Conservation (phyloP, 2,329 filamentous ascomycete species). For the Myriangium duriaei region DNA sequence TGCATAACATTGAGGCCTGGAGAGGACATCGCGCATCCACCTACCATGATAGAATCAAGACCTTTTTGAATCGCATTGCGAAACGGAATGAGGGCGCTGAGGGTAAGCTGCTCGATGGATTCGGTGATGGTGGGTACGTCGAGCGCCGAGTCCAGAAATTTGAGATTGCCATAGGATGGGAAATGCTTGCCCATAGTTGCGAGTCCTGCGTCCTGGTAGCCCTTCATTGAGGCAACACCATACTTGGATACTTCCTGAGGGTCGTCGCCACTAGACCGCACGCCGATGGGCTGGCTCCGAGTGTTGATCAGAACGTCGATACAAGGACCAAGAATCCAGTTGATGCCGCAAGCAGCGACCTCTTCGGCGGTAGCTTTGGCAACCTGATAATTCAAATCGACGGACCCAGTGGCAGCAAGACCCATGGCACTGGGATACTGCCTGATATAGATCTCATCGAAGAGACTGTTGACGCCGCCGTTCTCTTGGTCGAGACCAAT, state of each 20-base stretch:
- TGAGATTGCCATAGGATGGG: constrained; percentile 87
- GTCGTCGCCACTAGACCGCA: constrained; percentile 81
- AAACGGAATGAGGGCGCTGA: constrained; percentile 87
- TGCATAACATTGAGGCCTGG: constrained; percentile 90
- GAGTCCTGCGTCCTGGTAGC: constrained; percentile 81
- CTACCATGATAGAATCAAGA: constrained; percentile 89
- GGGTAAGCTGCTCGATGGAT: constrained; percentile 77
- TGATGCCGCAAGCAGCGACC: constrained; percentile 83
- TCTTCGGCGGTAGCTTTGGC: constrained; percentile 90
- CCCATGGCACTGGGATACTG: constrained; percentile 98
- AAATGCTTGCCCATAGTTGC: constrained; percentile 93
- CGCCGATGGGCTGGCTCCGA: constrained; percentile 78
- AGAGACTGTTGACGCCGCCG: constrained; percentile 92
- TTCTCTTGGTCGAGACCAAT: constrained; percentile 96
- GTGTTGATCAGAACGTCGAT: constrained; percentile 90
- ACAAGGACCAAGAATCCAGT: constrained; percentile 87
- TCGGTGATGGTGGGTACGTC: constrained; percentile 95
- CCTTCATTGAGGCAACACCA: constrained; percentile 79
- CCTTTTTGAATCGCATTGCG: constrained; percentile 78
- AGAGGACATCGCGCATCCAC: constrained; percentile 84
- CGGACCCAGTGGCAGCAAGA: constrained; percentile 78
- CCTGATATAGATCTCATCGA: constrained; percentile 88
- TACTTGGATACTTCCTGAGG: constrained; percentile 91
- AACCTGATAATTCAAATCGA: constrained; percentile 74
- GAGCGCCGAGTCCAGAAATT: constrained; percentile 79